Conservation (phyloP, 148 eudicot species). For the Silene conica region DNA sequence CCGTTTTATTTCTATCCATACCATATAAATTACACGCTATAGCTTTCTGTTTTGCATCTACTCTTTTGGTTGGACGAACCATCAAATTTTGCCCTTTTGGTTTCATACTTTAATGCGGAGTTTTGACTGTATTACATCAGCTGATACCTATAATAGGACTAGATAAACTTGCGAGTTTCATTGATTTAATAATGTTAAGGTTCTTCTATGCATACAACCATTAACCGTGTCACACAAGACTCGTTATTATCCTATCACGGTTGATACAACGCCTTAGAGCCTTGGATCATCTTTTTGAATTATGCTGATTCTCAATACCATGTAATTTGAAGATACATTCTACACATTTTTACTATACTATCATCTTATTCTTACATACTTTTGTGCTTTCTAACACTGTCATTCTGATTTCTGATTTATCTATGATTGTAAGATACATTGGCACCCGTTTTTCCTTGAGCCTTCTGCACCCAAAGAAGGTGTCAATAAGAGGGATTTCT, state of each 20-base stretch:
- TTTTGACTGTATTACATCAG: too few species aligned
- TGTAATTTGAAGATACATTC: neutral
- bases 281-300: neutral
- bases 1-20: neutral
- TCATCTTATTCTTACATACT: neutral
- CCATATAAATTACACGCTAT: neutral
- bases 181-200: too few species aligned
- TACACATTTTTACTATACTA: too few species aligned
- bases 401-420: slow-evolving; percentile 7
- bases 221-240: too few species aligned
- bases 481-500: slow-evolving; percentile 54
- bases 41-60: neutral
- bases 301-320: neutral
- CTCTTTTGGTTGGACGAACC: neutral
- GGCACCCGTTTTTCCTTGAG: slow-evolving; percentile 77
- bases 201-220: too few species aligned
- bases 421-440: slow-evolving; percentile 41
- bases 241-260: neutral
- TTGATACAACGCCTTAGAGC: neutral
- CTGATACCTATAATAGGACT: neutral
- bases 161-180: neutral
- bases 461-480: slow-evolving; percentile 77
- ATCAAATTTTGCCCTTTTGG: too few species aligned
- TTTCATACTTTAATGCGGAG: too few species aligned
- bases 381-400: neutral